phyloP scores from a whole-genome alignment of 2,329 filamentous ascomycete genomes.

The Metarhizium album region DNA sequence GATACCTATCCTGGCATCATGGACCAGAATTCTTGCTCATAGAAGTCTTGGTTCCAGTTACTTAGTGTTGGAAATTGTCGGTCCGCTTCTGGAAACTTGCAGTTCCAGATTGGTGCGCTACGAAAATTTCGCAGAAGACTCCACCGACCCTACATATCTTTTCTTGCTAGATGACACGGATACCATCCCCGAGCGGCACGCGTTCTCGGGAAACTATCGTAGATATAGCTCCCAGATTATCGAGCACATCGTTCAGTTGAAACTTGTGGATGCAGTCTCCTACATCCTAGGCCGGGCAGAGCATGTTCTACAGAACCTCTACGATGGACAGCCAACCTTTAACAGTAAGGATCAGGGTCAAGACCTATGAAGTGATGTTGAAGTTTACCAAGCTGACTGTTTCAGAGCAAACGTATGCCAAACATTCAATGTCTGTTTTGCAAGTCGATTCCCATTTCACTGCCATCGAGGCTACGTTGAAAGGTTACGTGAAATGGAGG shows the following conservation, averaged over 20 bases:
- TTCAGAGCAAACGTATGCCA: conserved; percentile 48
- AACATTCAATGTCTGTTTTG: conserved; percentile 61
- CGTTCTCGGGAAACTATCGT: conserved; percentile 90
- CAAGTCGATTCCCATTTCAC: conserved; percentile 82
- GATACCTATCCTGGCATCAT: conserved; percentile 82
- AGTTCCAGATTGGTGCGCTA: conserved; percentile 78
- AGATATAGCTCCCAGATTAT: conserved; percentile 83
- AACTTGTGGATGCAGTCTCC: conserved; percentile 72
- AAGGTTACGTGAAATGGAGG: conserved; percentile 78
- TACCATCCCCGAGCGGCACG: conserved; percentile 84
- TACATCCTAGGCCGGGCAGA: conserved; percentile 80
- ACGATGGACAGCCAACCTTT: conserved; percentile 58
- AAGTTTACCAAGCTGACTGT: conserved; percentile 3
- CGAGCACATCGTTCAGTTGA: conserved; percentile 72
- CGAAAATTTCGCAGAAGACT: conserved; percentile 74
- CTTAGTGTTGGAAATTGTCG: conserved; percentile 53
- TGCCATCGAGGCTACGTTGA: conserved; percentile 78
- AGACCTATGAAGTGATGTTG: neutral
- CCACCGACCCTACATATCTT: conserved; percentile 64
- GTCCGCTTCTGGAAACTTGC: conserved; percentile 69
- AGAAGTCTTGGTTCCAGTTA: conserved; percentile 55
- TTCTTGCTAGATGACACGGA: conserved; percentile 92
- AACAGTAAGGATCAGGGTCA: conserved; percentile 36
- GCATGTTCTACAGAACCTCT: conserved; percentile 61
- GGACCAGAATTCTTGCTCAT: conserved; percentile 72